Evolutionary conservation across 352 stramenopile genomes (phyloP).

Genomic region (Plasmopara viticola): DNA sequence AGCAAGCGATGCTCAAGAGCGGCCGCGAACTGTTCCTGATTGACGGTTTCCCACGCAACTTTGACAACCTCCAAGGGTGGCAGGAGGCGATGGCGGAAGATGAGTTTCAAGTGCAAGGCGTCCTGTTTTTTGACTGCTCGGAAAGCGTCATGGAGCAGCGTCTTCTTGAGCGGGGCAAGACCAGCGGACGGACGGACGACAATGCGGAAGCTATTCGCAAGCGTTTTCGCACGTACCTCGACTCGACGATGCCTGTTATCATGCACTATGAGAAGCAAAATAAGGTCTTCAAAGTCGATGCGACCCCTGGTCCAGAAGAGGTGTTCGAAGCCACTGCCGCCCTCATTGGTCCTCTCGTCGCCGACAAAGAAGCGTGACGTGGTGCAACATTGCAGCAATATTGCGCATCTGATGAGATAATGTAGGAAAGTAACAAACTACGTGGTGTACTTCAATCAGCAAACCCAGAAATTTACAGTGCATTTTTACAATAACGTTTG

Average conservation of each 20-base stretch:
- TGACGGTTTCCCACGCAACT: slow-evolving; percentile 97
- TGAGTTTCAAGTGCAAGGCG: slow-evolving; percentile 81
- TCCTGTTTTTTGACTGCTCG: slow-evolving; percentile 92
- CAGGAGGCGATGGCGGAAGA: slow-evolving; percentile 69
- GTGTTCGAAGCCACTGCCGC: slow-evolving; percentile 64
- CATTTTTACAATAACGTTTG: too few species aligned
- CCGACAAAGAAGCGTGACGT: slow-evolving; percentile 22
- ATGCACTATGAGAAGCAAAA: slow-evolving; percentile 73
- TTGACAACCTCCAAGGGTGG: slow-evolving; percentile 93
- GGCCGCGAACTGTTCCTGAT: slow-evolving; percentile 93
- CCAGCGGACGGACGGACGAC: slow-evolving; percentile 95
- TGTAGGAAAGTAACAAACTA: too few species aligned
- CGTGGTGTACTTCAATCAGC: too few species aligned
- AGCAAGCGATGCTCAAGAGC: slow-evolving; percentile 91
- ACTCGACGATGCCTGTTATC: slow-evolving; percentile 87
- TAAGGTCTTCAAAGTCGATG: slow-evolving; percentile 82
- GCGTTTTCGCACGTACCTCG: slow-evolving; percentile 93
- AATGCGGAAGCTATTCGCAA: slow-evolving; percentile 95
- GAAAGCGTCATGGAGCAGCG: slow-evolving; percentile 92
- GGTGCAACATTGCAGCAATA: too few species aligned
- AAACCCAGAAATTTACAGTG: too few species aligned
- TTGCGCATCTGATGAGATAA: too few species aligned
- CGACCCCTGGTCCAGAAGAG: slow-evolving; percentile 56
- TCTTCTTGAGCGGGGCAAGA: slow-evolving; percentile 94
- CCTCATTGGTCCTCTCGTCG: slow-evolving; percentile 52